Conservation (phyloP, 805 yeast species). For the Hanseniaspora guilliermondii region DNA sequence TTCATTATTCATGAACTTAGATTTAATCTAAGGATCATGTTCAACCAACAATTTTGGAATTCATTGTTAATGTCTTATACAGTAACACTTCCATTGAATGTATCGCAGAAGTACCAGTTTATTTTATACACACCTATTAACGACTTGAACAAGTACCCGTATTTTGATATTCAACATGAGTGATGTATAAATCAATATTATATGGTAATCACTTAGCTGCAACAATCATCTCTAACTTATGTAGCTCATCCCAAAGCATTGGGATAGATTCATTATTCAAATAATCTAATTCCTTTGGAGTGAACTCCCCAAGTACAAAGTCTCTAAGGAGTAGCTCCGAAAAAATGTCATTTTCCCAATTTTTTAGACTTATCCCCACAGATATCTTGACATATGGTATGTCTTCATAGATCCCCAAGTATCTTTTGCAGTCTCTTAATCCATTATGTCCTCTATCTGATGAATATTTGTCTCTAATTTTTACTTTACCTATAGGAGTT, state of each 20-base stretch:
- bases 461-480: background rate
- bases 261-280: background rate
- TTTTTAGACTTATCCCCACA: background rate
- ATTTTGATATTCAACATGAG: background rate
- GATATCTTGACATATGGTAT: background rate
- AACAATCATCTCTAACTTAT: background rate
- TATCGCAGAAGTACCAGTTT: background rate
- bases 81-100: background rate
- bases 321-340: background rate
- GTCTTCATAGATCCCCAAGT: background rate
- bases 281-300: background rate
- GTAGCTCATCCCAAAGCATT: background rate
- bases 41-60: background rate
- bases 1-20: background rate
- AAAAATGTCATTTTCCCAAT: background rate
- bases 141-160: background rate
- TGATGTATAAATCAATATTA: no score
- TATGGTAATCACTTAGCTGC: background rate
- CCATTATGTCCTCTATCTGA: conserved; percentile 13
- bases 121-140: background rate
- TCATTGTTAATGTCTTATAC: background rate
- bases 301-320: background rate
- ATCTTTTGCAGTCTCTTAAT: background rate
- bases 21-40: background rate
- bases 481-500: background rate